These are phyloP conservation scores for Ephemerocybe angulata DNA, from an alignment of 768 basidiomycete genomes.

Conservation along the genomic window DNA sequence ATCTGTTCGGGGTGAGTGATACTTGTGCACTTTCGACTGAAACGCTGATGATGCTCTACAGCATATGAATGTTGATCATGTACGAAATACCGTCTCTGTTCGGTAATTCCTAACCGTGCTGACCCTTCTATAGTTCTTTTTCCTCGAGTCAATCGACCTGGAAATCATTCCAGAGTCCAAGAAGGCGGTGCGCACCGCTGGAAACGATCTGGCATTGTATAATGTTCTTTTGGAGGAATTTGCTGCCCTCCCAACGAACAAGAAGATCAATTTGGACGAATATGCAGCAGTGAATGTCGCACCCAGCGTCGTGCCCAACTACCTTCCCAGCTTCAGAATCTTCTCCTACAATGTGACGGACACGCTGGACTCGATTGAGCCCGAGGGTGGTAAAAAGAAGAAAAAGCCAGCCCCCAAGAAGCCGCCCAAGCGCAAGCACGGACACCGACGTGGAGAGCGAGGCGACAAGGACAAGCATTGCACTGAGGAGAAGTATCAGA, in stretches of 20 bases:
- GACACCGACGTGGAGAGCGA: conserved; percentile 44
- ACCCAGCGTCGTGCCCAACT: conserved; percentile 86
- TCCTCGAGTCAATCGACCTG: conserved; percentile 53
- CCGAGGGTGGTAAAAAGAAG: conserved; percentile 19
- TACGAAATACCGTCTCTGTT: conserved; percentile 22
- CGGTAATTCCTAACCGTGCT: conserved; percentile 17
- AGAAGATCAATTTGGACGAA: conserved; percentile 54
- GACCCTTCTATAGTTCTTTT: conserved; percentile 44
- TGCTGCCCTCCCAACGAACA: conserved; percentile 50
- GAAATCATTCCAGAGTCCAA: conserved; percentile 34
- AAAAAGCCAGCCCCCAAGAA: conserved; percentile 17
- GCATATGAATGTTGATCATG: conserved; percentile 87
- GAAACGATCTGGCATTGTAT: conserved; percentile 32
- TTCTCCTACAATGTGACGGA: conserved; percentile 77
- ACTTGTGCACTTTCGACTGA: conserved; percentile 10
- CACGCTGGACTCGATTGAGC: conserved; percentile 5
- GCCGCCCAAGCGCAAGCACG: conserved; percentile 40
- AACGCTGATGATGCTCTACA: conserved; percentile 21
- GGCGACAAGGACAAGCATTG: conserved; percentile 46
- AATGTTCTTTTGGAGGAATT: conserved; percentile 65
- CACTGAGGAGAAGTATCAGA: conserved; percentile 45
- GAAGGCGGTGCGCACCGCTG: conserved; percentile 9
- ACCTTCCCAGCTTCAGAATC: conserved; percentile 74
- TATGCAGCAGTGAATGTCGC: conserved; percentile 77
- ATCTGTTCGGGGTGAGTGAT: conserved; percentile 66